Conservation (phyloP, 2,329 filamentous ascomycete species). For the Fusarium sp. region DNA sequence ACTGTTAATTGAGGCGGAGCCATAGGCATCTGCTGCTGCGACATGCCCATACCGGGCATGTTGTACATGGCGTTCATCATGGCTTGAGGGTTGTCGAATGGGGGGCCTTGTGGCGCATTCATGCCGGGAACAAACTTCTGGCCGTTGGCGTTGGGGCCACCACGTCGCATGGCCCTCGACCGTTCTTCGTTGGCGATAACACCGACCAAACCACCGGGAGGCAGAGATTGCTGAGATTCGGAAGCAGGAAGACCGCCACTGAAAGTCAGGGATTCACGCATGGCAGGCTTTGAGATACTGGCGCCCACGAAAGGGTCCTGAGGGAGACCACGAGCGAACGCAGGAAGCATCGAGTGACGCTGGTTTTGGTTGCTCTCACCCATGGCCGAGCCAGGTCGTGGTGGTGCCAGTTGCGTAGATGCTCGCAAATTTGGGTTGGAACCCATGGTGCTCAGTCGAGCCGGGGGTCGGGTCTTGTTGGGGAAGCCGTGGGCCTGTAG, state of each 20-base stretch:
- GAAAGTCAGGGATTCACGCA: conserved; percentile 80
- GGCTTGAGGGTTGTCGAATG: conserved; percentile 60
- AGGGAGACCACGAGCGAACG: conserved; percentile 84
- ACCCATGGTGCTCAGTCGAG: conserved; percentile 70
- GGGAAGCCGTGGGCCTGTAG: conserved; percentile 91
- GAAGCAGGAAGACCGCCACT: conserved; percentile 64
- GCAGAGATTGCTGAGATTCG: conserved; percentile 56
- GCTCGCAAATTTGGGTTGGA: conserved; percentile 79
- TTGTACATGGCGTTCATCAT: conserved; percentile 55
- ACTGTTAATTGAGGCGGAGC: conserved; percentile 63
- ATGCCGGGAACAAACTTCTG: conserved; percentile 54
- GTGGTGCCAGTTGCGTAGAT: conserved; percentile 56
- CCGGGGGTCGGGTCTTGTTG: conserved; percentile 79
- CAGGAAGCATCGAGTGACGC: conserved; percentile 69
- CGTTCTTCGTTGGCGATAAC: conserved; percentile 90
- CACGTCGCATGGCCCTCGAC: conserved; percentile 79
- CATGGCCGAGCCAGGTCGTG: conserved; percentile 66
- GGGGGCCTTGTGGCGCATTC: conserved; percentile 53
- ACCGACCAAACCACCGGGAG: conserved; percentile 84
- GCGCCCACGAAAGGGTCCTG: conserved; percentile 88
- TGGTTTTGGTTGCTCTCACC: conserved; percentile 58
- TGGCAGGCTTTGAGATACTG: conserved; percentile 76
- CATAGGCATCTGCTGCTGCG: conserved; percentile 50
- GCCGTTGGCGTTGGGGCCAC: conserved; percentile 76
- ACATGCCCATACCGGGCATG: conserved; percentile 48